phyloP scores from a whole-genome alignment of 1,284 basidiomycete species.

The Apiotrichum brassicae region DNA sequence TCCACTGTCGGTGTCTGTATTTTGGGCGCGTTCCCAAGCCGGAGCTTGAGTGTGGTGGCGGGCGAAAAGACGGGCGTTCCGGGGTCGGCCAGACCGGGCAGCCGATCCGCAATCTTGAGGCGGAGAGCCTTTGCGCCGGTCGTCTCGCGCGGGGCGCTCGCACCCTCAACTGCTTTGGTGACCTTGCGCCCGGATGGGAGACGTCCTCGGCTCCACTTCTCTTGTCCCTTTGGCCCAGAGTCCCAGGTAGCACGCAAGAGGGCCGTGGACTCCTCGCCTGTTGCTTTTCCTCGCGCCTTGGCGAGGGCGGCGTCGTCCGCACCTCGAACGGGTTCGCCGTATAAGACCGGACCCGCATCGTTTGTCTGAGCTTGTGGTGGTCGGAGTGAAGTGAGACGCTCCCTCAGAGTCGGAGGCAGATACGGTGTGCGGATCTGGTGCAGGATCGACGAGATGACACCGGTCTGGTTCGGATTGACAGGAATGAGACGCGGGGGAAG shows the following conservation, averaged over 20 bases:
- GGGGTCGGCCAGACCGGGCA: not conserved
- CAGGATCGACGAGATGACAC: constrained; percentile 28
- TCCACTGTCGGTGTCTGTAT: not conserved
- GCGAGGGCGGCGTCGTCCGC: constrained; percentile 29
- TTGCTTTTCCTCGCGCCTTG: constrained; percentile 32
- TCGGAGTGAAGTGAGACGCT: constrained; percentile 36
- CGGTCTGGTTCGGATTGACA: constrained; percentile 28
- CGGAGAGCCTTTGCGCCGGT: constrained; percentile 12
- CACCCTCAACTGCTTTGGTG: constrained; percentile 25
- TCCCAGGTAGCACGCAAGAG: constrained; percentile 37
- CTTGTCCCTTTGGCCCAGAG: constrained; percentile 27
- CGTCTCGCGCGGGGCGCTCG: constrained; percentile 21
- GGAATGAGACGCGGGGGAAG: constrained; percentile 26
- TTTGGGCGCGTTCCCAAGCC: constrained; percentile 5
- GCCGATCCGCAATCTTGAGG: constrained; percentile 11
- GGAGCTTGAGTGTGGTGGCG: constrained; percentile 9
- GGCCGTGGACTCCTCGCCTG: constrained; percentile 17
- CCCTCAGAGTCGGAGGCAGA: constrained; percentile 33
- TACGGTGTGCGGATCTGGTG: constrained; percentile 33
- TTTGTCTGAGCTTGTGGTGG: constrained; percentile 23
- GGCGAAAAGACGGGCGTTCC: constrained; percentile 1
- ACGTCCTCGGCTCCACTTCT: constrained; percentile 25
- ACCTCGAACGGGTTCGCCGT: constrained; percentile 31
- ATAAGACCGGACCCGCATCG: constrained; percentile 23
- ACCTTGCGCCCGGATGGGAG: constrained; percentile 38